phyloP scores from a whole-genome alignment of 179 eudicot genomes.

The Silene coronaria region DNA sequence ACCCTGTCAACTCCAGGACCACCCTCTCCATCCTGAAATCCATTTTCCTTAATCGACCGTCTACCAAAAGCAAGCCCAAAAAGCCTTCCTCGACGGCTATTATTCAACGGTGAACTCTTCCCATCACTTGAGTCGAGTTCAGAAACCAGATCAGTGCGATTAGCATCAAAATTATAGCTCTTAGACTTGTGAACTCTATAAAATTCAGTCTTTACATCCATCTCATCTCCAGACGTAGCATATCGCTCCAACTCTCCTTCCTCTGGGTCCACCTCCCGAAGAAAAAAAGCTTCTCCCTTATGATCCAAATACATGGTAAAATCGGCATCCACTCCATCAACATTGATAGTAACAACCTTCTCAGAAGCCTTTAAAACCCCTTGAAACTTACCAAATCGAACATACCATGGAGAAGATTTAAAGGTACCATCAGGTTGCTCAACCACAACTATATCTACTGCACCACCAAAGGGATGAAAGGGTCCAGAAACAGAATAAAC shows the following conservation, averaged over 20 bases:
- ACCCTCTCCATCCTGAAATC: slow-evolving; percentile 26
- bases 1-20: slow-evolving; percentile 27
- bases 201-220: slow-evolving; percentile 30
- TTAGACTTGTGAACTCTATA: slow-evolving; percentile 41
- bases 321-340: slow-evolving; percentile 67
- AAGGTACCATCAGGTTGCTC: slow-evolving; percentile 78
- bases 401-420: slow-evolving; percentile 93
- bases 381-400: slow-evolving; percentile 89
- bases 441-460: slow-evolving; percentile 91
- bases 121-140: slow-evolving; percentile 38
- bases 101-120: slow-evolving; percentile 30
- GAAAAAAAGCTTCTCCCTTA: slow-evolving; percentile 78
- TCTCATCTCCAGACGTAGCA: slow-evolving; percentile 61
- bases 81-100: slow-evolving; percentile 42
- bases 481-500: slow-evolving; percentile 73
- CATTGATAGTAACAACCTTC: slow-evolving; percentile 58
- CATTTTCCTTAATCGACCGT: slow-evolving; percentile 39
- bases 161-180: slow-evolving; percentile 50
- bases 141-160: slow-evolving; percentile 28
- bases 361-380: slow-evolving; percentile 76
- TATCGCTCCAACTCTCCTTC: slow-evolving; percentile 35
- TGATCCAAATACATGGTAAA: slow-evolving; percentile 79
- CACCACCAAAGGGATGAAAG: slow-evolving; percentile 92
- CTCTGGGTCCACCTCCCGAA: slow-evolving; percentile 54
- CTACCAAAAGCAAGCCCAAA: slow-evolving; percentile 70